Percentiles rank a stretch among this genome's conserved stretches.
These are phyloP conservation scores for Termitomyces titanicus DNA, from an alignment of 768 basidiomycete species.

Conservation along the genomic window DNA sequence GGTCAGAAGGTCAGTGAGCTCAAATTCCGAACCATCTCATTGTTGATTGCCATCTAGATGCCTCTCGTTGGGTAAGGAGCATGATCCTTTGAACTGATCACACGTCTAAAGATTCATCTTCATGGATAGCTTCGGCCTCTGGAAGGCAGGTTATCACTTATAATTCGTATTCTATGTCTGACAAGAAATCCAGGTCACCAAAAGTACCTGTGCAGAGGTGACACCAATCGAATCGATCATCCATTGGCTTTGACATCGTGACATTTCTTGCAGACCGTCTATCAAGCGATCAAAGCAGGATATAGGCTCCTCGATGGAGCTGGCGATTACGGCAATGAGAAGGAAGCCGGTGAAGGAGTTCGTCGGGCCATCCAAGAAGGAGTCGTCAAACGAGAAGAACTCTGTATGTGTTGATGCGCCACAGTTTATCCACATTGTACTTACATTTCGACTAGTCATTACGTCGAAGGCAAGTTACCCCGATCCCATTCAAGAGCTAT, in stretches of 20 bases:
- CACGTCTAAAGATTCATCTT: constrained; percentile 8
- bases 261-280: constrained; percentile 57
- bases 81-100: background rate
- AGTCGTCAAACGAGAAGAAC: constrained; percentile 81
- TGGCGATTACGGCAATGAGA: constrained; percentile 88
- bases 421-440: background rate
- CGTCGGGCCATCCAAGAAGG: constrained; percentile 76
- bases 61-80: constrained; percentile 63
- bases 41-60: constrained; percentile 42
- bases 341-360: constrained; percentile 78
- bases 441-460: constrained; percentile 47
- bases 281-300: constrained; percentile 81
- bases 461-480: constrained; percentile 63
- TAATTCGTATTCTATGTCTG: constrained; percentile 21
- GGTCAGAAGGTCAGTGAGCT: constrained; percentile 45
- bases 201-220: constrained; percentile 57
- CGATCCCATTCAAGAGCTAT: background rate
- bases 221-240: constrained; percentile 12
- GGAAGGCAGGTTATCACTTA: constrained; percentile 47
- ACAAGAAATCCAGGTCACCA: constrained; percentile 53
- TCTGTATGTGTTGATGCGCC: constrained; percentile 43
- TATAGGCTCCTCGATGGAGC: constrained; percentile 88
- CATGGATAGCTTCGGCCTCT: constrained; percentile 57
- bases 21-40: background rate
- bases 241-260: background rate